Base-by-base conservation (phyloP, 2,329 filamentous ascomycete species). In the Talaromyces verruculosus region DNA sequence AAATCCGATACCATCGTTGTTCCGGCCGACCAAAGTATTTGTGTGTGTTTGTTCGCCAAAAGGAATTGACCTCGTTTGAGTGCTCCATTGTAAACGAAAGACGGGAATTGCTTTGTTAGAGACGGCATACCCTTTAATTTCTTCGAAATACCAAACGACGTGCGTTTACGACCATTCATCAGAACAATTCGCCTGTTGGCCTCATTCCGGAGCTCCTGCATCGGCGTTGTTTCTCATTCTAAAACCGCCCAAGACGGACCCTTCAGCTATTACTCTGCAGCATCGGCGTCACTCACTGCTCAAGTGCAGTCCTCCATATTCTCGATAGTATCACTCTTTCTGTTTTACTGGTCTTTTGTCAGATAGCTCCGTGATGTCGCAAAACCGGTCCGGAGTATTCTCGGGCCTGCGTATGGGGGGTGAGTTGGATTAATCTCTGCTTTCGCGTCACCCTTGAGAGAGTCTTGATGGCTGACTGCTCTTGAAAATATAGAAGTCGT, bases 401-500 rank as follows among this genome's bases (percentile, higher is more conserved):
- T 86, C 85, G 70, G 88, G 86, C 79, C 82, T 98, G 84, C 91
- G 94, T 84, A 97, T 98, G 93, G 95, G 94, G 88, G 95, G 94
- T 97, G 86, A 89, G 92, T 79, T 39, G 33, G 7, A 10, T 11
- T 3, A 15, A 22, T 55, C 8, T 37, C 11, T 37, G 53, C 10
- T 57, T 57, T 57, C 72, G 70, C 69, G 68, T 67, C 53, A 59
- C 22, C 15, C 15, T 13, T 25, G 25, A 25, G 25, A 17, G 37
- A n/a, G 22, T n/a, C 7, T 5, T 45, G 8, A 33, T 43, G 5
- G 7, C 61, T 61, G 72, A 73, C 68, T 39, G n/a, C 41, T 19
- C 1, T 30, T 30, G 3, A 15, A 60, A 17, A 5, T 43, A 69
- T 76, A 98, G 95, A 99, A 86, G 91, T 98, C 71, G 92, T 99